Base-by-base conservation (phyloP, 768 basidiomycete genomes). In the Hypsizygus marmoreus region DNA sequence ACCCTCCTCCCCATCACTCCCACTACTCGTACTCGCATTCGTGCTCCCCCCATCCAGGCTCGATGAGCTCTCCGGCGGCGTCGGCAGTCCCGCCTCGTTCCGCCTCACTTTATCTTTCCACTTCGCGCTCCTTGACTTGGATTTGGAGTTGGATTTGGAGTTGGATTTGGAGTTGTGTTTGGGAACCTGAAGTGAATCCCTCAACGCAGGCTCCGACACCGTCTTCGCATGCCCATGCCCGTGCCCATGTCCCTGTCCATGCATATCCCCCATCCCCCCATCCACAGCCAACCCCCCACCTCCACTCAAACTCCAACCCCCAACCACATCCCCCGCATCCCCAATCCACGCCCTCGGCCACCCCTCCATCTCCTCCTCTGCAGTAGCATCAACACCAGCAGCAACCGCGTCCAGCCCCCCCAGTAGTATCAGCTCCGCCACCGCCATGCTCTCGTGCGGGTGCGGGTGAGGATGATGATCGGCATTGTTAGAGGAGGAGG, bases 381-480 rank as follows among this genome's bases (percentile, higher is more conserved):
- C 44, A 32, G 39, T 32, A 6, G 13, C 42, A 4, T 26, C 45
- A 40, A 9, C 26, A 26, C 47, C 55, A 5, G 46, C 33, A 3
- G 46, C 51, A n/a, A 50, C 51, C 9, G 20, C 34, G 35, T 68
- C 67, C 32, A 69, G 39, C 39, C 50, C 45, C 0, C 69, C 67
- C 2, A 61, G 43, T 1, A 70, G 38, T 7, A 69, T 34, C 34
- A 59, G 49, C 46, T 66, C 70, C 57, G 41, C 57, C 20, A 33
- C 14, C 30, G 20, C 33, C 13, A 19, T 11, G 32, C 33, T 35
- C 30, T 19, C 30, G 11, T 30, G 2, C 1, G 31, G n/a, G n/a
- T n/a, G n/a, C n/a, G n/a, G n/a, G n/a, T n/a, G n/a, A n/a, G n/a
- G n/a, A n/a, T n/a, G n/a, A n/a, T n/a, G n/a, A n/a, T n/a, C n/a